Evolutionary conservation across 2,329 filamentous ascomycete species (phyloP).

Genomic region (Aspergillus unguis): DNA sequence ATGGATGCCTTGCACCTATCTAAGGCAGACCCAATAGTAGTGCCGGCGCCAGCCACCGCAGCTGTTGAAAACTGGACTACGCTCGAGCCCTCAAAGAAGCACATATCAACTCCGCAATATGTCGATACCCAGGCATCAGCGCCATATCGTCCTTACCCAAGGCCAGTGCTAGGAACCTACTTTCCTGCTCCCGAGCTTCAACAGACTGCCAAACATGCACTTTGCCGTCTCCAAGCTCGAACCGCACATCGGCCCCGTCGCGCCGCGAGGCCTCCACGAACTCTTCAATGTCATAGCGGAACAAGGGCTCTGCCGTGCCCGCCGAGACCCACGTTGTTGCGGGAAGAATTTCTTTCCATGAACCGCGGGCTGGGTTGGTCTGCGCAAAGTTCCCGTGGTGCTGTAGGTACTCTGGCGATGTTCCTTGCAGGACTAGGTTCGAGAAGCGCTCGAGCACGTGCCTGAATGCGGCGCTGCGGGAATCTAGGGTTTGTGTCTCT

Average conservation of each 20-base stretch:
- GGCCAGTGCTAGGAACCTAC: constrained; percentile 4
- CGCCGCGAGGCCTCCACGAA: constrained; percentile 10
- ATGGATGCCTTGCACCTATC: no score
- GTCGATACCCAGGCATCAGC: constrained; percentile 14
- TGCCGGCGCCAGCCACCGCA: no score
- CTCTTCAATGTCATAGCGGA: constrained; percentile 13
- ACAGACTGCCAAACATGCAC: constrained; percentile 14
- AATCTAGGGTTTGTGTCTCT: not conserved
- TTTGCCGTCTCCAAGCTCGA: constrained; percentile 10
- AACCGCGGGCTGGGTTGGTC: constrained; percentile 5
- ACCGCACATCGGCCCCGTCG: constrained; percentile 10
- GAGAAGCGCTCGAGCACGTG: constrained; percentile 9
- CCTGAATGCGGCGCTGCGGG: constrained; percentile 9
- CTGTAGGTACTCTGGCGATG: not conserved
- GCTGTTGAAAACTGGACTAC: not conserved
- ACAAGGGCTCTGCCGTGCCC: constrained; percentile 14
- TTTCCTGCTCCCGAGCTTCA: constrained; percentile 10
- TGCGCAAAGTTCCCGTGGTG: constrained; percentile 10
- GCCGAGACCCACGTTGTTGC: constrained; percentile 13
- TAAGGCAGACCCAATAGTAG: no score
- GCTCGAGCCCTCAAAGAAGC: not conserved
- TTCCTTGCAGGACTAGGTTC: constrained; percentile 3
- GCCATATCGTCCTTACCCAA: constrained; percentile 3
- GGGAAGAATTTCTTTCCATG: constrained; percentile 14
- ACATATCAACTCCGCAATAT: constrained; percentile 34